phyloP scores from a whole-genome alignment of 1,284 basidiomycete genomes.

The Malassezia nana region DNA sequence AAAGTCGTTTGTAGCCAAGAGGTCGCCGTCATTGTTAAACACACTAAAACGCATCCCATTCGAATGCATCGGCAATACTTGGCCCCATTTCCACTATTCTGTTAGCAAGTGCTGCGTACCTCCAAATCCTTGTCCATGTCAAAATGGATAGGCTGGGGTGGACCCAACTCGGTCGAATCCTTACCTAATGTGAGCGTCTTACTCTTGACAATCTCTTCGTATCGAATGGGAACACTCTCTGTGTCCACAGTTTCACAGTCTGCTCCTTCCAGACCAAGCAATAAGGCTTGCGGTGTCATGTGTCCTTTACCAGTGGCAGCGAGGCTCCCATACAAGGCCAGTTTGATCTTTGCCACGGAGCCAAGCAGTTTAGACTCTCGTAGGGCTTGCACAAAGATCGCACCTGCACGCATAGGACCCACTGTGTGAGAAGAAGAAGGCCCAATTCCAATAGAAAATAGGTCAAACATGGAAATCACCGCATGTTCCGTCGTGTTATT shows the following conservation, averaged over 20 bases:
- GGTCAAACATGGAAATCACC: conserved; percentile 64
- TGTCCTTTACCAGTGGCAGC: conserved; percentile 70
- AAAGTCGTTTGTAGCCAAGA: conserved; percentile 89
- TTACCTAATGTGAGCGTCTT: conserved; percentile 63
- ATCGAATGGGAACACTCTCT: conserved; percentile 60
- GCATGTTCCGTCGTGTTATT: conserved; percentile 62
- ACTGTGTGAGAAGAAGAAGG: conserved; percentile 57
- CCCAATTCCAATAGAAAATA: conserved; percentile 76
- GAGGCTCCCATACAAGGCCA: conserved; percentile 62
- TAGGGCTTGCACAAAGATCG: conserved; percentile 66
- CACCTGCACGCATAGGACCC: conserved; percentile 75
- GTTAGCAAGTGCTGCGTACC: neutral
- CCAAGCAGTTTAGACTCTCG: conserved; percentile 62
- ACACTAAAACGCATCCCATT: conserved; percentile 79
- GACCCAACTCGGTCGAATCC: conserved; percentile 10
- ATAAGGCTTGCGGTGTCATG: conserved; percentile 84
- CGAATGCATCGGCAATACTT: conserved; percentile 49
- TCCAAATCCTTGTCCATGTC: conserved; percentile 77
- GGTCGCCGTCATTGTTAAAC: conserved; percentile 67
- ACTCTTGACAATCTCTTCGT: conserved; percentile 60
- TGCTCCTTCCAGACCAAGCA: conserved; percentile 74
- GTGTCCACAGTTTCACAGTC: conserved; percentile 66
- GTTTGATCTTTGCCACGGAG: conserved; percentile 68
- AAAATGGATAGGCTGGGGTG: conserved; percentile 56
- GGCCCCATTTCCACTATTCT: conserved; percentile 67